Evolutionary conservation across 352 stramenopile genomes (phyloP).

Genomic region (Phytophthora pistaciae): DNA sequence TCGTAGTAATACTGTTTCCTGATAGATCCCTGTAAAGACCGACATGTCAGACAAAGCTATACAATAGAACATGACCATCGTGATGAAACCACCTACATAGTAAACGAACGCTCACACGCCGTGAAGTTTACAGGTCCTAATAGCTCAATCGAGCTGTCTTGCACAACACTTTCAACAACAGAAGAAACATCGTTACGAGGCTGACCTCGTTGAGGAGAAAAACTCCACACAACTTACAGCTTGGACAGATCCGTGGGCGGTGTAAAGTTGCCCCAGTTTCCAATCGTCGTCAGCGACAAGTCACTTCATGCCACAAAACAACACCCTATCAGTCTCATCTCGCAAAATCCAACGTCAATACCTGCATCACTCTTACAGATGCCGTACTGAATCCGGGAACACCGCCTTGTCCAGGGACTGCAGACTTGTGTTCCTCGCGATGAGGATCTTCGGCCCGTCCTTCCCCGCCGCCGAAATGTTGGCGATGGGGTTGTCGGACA

Average conservation of each 20-base stretch:
- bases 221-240: slow-evolving; percentile 25
- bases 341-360: too few relatives aligned
- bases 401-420: slow-evolving; percentile 12
- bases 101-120: slow-evolving; percentile 36
- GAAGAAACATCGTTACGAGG: not conserved
- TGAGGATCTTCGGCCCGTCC: slow-evolving; percentile 21
- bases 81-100: slow-evolving; percentile 23
- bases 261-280: slow-evolving; percentile 30
- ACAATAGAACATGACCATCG: not conserved
- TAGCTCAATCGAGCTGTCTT: slow-evolving; percentile 23
- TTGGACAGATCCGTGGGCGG: slow-evolving; percentile 37
- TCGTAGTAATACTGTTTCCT: slow-evolving; percentile 32
- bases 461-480: slow-evolving; percentile 29
- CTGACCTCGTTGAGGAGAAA: not conserved
- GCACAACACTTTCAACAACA: slow-evolving; percentile 20
- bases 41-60: not conserved
- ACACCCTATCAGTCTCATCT: not conserved
- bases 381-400: slow-evolving; percentile 29
- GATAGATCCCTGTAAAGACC: slow-evolving; percentile 33
- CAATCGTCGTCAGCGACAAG: slow-evolving; percentile 29
- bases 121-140: slow-evolving; percentile 39
- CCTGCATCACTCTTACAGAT: slow-evolving; percentile 15
- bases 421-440: slow-evolving; percentile 35
- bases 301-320: slow-evolving; percentile 26
- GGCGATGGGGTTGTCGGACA: slow-evolving; percentile 41